Evolutionary conservation across 148 eudicot species (phyloP), one percentile per base, ranked within the genome.

Genomic region (Chenopodium quinoa): DNA sequence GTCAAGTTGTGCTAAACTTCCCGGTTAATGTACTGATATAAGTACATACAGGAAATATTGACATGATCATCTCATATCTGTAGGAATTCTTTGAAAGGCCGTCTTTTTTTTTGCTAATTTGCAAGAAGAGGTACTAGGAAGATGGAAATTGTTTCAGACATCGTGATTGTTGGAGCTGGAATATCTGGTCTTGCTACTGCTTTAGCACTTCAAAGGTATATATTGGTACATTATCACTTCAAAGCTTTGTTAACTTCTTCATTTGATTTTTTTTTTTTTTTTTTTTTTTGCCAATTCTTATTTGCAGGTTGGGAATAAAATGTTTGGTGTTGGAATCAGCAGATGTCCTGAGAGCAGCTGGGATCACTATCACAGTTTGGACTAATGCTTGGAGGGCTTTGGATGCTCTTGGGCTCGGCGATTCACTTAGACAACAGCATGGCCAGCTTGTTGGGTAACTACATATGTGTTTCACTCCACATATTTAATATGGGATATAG

Each of bases 311-410:
- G 87, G 91, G 92, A 22, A 75, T 90, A 20, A 44, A 50, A 63
- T 87, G 91, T 80, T 71, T 87, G 83, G 92, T 90, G 19, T 74
- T 90, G 81, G 92, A 90, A 66, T 88, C 92, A 71, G 83, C 87
- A 20, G 89, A 87, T 54, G 46, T 71, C 32, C 58, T 87, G 70
- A 84, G 91, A 80, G 81, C 77, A 3, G 79, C 90, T 4, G 93
- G 91, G 66, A 84, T 84, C 63, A 90, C 91, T 22, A 78, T 90
- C 4, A 71, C 80, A 2, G 82, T 79, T 2, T 90, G 89, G 87
- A 69, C 89, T 7, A 90, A 90, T 82, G 88, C 87, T 16, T 90
- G 92, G 92, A 88, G 80, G 76, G 89, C 88, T 0, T 25, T 88
- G 63, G 92, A 90, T 58, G 88, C 86, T 64, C 67, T 90, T 37